A percentile compares a stretch with the other conserved stretches of the same genome.
Conservation (phyloP, 192 early-diverging fungal genomes). For the Lobulomyces angularis region DNA sequence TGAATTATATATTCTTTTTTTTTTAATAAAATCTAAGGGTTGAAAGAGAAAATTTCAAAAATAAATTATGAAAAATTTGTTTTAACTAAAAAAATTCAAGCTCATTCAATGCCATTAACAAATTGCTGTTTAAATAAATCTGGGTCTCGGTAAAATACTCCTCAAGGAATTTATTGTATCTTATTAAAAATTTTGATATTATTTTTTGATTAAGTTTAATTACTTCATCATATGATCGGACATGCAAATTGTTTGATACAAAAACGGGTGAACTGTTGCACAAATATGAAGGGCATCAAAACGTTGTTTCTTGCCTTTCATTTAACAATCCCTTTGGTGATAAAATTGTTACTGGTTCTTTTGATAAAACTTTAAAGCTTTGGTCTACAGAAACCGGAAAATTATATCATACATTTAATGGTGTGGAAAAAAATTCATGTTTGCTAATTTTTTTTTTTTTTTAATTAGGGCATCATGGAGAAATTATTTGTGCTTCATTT, state of each 20-base stretch:
- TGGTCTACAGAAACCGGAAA: conserved; percentile 31
- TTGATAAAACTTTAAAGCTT: conserved; percentile 34
- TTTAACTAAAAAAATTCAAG: conserved; percentile 16
- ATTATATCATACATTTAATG: conserved; percentile 29
- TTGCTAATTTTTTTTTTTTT: no score
- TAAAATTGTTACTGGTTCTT: conserved; percentile 37
- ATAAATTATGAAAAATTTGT: conserved; percentile 2
- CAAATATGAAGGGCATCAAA: conserved; percentile 32
- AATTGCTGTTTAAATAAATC: conserved; percentile 38
- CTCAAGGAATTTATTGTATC: conserved; percentile 2
- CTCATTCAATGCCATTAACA: conserved; percentile 37
- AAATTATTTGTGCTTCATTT: conserved; percentile 24
- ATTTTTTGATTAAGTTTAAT: conserved; percentile 10
- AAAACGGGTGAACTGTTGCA: conserved; percentile 21
- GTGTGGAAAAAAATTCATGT: no score
- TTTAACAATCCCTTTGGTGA: conserved; percentile 42
- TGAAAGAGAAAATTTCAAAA: not conserved
- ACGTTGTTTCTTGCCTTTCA: conserved; percentile 33
- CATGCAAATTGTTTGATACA: conserved; percentile 33
- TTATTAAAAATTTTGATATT: conserved; percentile 2
- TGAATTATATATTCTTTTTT: not conserved
- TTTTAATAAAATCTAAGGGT: not conserved
- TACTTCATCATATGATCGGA: conserved; percentile 37
- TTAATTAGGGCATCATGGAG: conserved; percentile 32
- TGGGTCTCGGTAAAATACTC: conserved; percentile 26